Percentiles rank a stretch among this genome's conserved stretches.
Conservation (phyloP, 1,284 basidiomycete genomes). For the Caloboletus firmus region DNA sequence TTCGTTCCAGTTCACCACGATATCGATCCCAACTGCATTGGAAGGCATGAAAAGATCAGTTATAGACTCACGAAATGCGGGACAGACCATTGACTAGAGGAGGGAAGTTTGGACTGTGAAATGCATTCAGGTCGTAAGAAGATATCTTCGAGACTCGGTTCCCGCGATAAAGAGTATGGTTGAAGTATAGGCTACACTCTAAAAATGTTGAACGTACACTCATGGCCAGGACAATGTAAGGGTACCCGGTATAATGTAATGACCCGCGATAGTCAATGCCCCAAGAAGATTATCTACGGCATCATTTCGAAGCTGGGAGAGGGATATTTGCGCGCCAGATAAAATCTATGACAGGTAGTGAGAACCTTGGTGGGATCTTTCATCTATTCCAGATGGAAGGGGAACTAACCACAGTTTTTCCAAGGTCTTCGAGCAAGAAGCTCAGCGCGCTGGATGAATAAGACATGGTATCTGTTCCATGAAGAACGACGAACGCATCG, state of each 20-base stretch:
- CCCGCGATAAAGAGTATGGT: constrained; percentile 83
- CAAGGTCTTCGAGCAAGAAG: constrained; percentile 88
- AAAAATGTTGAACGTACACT: constrained; percentile 10
- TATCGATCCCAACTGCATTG: constrained; percentile 78
- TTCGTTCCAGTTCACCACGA: constrained; percentile 83
- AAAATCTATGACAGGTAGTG: constrained; percentile 55
- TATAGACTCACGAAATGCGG: background rate
- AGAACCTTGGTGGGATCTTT: background rate
- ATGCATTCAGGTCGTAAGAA: constrained; percentile 84
- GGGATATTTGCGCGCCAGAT: constrained; percentile 90
- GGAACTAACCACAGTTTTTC: constrained; percentile 74
- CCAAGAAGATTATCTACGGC: constrained; percentile 89
- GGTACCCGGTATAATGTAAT: constrained; percentile 85
- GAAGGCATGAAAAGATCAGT: background rate
- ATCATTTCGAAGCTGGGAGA: constrained; percentile 87
- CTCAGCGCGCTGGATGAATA: constrained; percentile 86
- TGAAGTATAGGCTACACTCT: constrained; percentile 88
- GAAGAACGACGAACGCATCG: constrained; percentile 88
- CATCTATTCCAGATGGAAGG: background rate
- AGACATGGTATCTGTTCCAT: constrained; percentile 94
- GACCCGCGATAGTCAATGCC: constrained; percentile 83
- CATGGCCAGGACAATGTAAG: background rate
- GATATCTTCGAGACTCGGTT: constrained; percentile 86
- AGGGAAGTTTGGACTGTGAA: constrained; percentile 82
- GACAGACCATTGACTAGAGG: constrained; percentile 75